Conservation (phyloP, 2,329 filamentous ascomycete genomes). For the Hypoxylon sp. region DNA sequence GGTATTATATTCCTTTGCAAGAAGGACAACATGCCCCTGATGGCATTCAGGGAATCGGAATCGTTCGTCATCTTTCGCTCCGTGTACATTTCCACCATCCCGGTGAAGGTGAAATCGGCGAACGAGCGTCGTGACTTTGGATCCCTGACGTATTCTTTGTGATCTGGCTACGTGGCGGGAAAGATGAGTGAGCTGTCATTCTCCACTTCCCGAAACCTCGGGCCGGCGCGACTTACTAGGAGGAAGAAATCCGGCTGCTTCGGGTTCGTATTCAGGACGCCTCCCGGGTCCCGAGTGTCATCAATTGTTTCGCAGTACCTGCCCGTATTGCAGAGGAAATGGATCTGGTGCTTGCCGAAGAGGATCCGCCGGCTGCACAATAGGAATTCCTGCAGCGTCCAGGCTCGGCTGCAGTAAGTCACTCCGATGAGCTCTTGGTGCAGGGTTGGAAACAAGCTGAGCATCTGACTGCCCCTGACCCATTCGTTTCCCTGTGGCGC, state of each 20-base stretch:
- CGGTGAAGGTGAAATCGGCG: conserved; percentile 1
- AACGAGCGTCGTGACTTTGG: conserved; percentile 1
- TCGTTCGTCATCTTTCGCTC: conserved; percentile 12
- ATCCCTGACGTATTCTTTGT: conserved; percentile 13
- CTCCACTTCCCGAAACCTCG: not conserved
- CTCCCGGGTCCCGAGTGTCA: conserved; percentile 2
- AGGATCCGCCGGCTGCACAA: conserved; percentile 6
- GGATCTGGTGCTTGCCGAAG: conserved; percentile 11
- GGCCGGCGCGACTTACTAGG: not conserved
- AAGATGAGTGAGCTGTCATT: not conserved
- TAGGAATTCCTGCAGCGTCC: conserved; percentile 6
- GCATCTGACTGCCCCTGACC: conserved; percentile 1
- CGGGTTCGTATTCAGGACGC: conserved; percentile 1
- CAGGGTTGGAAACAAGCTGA: conserved; percentile 8
- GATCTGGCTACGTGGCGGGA: not conserved
- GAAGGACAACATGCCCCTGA: conserved; percentile 7
- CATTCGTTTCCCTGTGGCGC: conserved; percentile 3
- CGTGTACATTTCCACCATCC: conserved; percentile 16
- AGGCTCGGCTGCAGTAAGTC: conserved; percentile 7
- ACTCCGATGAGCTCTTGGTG: conserved; percentile 1
- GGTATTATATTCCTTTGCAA: conserved; percentile 7
- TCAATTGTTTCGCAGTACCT: conserved; percentile 13
- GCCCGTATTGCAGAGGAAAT: conserved; percentile 12
- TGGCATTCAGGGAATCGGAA: conserved; percentile 9
- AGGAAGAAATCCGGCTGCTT: conserved; percentile 10